Evolutionary conservation across 176 grass and related monocot species (phyloP).

Genomic region (Olyra latifolia): DNA sequence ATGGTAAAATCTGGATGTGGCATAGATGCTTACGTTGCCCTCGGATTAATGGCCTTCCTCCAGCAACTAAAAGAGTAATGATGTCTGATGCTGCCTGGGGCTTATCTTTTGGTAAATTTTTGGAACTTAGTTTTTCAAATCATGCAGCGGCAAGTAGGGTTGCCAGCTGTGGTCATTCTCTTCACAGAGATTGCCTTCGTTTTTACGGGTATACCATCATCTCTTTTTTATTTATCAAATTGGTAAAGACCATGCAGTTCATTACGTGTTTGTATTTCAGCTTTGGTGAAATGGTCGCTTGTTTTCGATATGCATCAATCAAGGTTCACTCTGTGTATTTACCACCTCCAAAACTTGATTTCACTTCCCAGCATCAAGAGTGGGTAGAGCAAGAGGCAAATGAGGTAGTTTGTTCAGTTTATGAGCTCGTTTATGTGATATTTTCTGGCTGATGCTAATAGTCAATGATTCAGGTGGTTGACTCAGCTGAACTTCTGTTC

Average conservation of each 20-base stretch:
- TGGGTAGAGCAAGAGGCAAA: constrained; percentile 93
- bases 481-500: constrained; percentile 68
- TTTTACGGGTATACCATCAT: constrained; percentile 82
- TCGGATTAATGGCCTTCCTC: constrained; percentile 69
- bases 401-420: constrained; percentile 54
- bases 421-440: constrained; percentile 1
- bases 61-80: constrained; percentile 91
- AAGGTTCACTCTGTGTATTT: constrained; percentile 92
- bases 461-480: constrained; percentile 59
- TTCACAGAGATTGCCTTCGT: constrained; percentile 97
- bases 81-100: constrained; percentile 99
- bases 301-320: constrained; percentile 87
- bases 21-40: constrained; percentile 89
- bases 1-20: constrained; percentile 99
- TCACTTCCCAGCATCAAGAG: constrained; percentile 89
- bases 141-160: constrained; percentile 98
- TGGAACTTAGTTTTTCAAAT: constrained; percentile 99
- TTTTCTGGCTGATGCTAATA: constrained; percentile 37
- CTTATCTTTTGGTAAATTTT: constrained; percentile 98
- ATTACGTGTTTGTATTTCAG: constrained; percentile 57
- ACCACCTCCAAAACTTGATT: constrained; percentile 92
- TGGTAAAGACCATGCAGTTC: not conserved
- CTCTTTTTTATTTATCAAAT: constrained; percentile 35
- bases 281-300: constrained; percentile 87
- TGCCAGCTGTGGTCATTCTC: constrained; percentile 96